A percentile compares a stretch with the other conserved stretches of the same genome.
Conservation (phyloP, 352 stramenopile genomes). For the Elongisporangium senticosum region DNA sequence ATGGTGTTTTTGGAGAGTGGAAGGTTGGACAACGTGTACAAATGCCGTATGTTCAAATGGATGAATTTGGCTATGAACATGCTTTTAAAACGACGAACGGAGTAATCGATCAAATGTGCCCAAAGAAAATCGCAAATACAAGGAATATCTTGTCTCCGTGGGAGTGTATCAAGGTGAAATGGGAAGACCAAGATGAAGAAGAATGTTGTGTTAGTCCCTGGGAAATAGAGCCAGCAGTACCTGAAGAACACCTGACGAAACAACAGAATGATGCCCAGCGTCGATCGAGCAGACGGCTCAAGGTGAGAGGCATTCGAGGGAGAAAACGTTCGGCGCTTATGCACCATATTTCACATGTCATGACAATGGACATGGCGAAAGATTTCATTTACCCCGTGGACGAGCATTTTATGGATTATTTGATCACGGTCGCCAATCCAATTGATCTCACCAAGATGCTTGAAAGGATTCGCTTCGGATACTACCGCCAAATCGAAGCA, state of each 20-base stretch:
- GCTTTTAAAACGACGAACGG: slow-evolving; percentile 57
- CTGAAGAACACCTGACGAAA: slow-evolving; percentile 34
- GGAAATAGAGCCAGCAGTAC: slow-evolving; percentile 58
- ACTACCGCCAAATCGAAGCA: slow-evolving; percentile 83
- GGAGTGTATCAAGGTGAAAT: slow-evolving; percentile 71
- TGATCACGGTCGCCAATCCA: slow-evolving; percentile 76
- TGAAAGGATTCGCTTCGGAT: slow-evolving; percentile 47
- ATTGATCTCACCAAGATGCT: slow-evolving; percentile 83
- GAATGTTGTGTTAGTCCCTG: slow-evolving; percentile 68
- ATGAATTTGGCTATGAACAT: slow-evolving; percentile 53
- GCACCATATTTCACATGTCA: slow-evolving; percentile 54
- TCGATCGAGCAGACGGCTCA: slow-evolving; percentile 31
- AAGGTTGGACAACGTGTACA: slow-evolving; percentile 63
- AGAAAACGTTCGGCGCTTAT: slow-evolving; percentile 40
- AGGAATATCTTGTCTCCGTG: slow-evolving; percentile 45
- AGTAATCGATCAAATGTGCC: slow-evolving; percentile 39
- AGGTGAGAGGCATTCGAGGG: slow-evolving; percentile 41
- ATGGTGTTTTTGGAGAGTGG: slow-evolving; percentile 67
- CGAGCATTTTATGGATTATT: slow-evolving; percentile 71
- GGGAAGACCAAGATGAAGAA: slow-evolving; percentile 66
- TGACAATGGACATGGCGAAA: slow-evolving; percentile 61
- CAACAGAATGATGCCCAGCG: slow-evolving; percentile 28
- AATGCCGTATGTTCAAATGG: slow-evolving; percentile 65
- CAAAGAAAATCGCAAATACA: slow-evolving; percentile 16
- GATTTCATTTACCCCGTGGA: slow-evolving; percentile 82